A percentile compares a stretch with the other conserved stretches of the same genome.
Evolutionary conservation across 805 yeast species (phyloP).

Genomic region (Wickerhamomyces silvicola): DNA sequence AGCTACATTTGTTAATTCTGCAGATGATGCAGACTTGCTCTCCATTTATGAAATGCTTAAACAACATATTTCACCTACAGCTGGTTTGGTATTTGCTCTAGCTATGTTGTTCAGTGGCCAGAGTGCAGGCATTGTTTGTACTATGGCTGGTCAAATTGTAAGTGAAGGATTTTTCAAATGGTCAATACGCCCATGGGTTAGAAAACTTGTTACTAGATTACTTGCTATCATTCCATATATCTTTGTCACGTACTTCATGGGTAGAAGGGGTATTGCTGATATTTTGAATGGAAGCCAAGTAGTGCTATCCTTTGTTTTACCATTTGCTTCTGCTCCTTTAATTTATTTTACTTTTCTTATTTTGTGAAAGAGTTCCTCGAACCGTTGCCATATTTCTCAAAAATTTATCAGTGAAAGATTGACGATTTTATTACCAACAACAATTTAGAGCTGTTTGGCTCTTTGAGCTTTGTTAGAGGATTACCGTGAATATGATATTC

Average conservation of each 20-base stretch:
- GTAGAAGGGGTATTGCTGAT: slow-evolving; percentile 73
- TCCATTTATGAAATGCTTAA: slow-evolving; percentile 71
- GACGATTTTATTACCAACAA: no score
- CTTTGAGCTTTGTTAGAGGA: no score
- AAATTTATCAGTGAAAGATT: no score
- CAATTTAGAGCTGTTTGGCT: no score
- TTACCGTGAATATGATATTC: not conserved
- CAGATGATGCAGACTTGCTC: slow-evolving; percentile 77
- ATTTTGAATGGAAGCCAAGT: slow-evolving; percentile 81
- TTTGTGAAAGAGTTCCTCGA: no score
- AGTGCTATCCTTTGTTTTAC: slow-evolving; percentile 69
- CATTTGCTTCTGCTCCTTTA: slow-evolving; percentile 84
- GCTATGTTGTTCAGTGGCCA: slow-evolving; percentile 91
- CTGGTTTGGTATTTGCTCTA: slow-evolving; percentile 83
- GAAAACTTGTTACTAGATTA: slow-evolving; percentile 74
- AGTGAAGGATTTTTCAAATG: slow-evolving; percentile 83
- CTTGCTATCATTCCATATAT: slow-evolving; percentile 84
- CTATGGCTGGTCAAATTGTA: slow-evolving; percentile 90
- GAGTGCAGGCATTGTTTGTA: slow-evolving; percentile 91
- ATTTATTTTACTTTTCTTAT: slow-evolving; percentile 77
- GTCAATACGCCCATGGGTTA: slow-evolving; percentile 74
- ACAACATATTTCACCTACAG: slow-evolving; percentile 70
- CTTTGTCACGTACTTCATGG: slow-evolving; percentile 62
- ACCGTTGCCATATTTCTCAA: no score
- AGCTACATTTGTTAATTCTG: slow-evolving; percentile 88